Conservation (phyloP, 139 green algal species). For the Micromonas commoda region DNA sequence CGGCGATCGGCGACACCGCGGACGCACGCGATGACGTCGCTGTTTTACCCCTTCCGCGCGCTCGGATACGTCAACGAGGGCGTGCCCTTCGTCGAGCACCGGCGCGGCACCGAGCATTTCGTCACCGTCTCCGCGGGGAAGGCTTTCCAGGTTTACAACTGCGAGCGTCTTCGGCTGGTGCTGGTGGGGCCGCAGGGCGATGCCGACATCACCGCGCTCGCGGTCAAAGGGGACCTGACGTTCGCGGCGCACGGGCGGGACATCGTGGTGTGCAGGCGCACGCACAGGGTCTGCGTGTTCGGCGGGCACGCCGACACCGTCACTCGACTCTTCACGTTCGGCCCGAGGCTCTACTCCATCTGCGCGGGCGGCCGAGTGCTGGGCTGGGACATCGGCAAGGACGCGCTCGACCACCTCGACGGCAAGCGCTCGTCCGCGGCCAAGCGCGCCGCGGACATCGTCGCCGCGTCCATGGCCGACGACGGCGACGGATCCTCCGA, state of each 20-base stretch:
- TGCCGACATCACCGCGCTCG: neutral
- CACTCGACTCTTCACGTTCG: neutral
- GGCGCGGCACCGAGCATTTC: slow-evolving; percentile 65
- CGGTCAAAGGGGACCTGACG: neutral
- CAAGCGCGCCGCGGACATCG: no score
- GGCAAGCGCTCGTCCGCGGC: neutral
- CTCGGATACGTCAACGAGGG: slow-evolving; percentile 79
- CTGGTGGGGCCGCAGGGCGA: neutral
- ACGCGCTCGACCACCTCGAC: neutral
- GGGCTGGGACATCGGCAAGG: slow-evolving; percentile 47
- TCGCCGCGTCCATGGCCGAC: no score
- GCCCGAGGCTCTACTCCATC: neutral
- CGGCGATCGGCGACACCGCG: neutral
- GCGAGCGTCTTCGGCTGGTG: slow-evolving; percentile 44
- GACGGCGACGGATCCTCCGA: no score
- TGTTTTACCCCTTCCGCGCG: slow-evolving; percentile 73
- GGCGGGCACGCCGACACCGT: neutral
- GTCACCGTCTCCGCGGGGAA: slow-evolving; percentile 75
- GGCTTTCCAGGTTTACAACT: slow-evolving; percentile 82
- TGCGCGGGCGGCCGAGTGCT: slow-evolving; percentile 48
- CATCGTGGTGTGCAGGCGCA: neutral
- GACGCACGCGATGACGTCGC: slow-evolving; percentile 20
- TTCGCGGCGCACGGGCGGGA: slow-evolving; percentile 1
- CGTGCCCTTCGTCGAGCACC: slow-evolving; percentile 67
- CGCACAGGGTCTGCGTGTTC: neutral